Conservation (phyloP, 176 grass and related monocot genomes). For the Elaeis guineensis region DNA sequence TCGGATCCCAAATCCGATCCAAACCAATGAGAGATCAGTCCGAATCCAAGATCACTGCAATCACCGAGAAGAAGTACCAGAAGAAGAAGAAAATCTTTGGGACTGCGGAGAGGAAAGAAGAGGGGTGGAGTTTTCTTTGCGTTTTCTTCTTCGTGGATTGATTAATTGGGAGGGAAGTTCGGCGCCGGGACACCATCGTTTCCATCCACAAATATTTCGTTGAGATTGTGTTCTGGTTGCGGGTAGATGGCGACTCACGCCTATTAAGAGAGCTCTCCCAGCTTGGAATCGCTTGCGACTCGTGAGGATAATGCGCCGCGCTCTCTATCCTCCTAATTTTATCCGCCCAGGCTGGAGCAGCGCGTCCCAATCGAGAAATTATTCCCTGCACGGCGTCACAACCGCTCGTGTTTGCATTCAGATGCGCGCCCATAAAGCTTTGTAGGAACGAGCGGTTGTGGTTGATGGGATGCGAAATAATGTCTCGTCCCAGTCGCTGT, state of each 20-base stretch:
- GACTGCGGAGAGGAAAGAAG: background rate
- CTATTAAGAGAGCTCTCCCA: too few species aligned
- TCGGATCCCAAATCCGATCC: conserved; percentile 6
- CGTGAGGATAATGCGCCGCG: background rate
- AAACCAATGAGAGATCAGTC: too few species aligned
- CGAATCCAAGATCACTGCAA: background rate
- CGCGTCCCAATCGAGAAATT: too few species aligned
- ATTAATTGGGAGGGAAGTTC: background rate
- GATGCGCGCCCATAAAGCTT: too few species aligned
- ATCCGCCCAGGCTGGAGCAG: too few species aligned
- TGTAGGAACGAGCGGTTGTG: too few species aligned
- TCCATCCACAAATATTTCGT: background rate
- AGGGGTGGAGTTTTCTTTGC: background rate
- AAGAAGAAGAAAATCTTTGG: too few species aligned
- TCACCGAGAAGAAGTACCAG: background rate
- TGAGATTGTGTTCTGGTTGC: background rate
- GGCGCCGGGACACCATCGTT: conserved; percentile 2
- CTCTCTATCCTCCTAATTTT: background rate
- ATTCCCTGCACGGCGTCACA: too few species aligned
- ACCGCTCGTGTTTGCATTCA: too few species aligned
- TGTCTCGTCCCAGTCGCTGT: too few species aligned
- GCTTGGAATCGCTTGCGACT: background rate
- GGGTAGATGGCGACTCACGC: background rate
- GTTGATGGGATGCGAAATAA: too few species aligned
- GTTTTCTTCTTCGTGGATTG: background rate